These are phyloP conservation scores for Cryptococcus wingfieldii DNA, from an alignment of 1,284 basidiomycete genomes.

Conservation along the genomic window DNA sequence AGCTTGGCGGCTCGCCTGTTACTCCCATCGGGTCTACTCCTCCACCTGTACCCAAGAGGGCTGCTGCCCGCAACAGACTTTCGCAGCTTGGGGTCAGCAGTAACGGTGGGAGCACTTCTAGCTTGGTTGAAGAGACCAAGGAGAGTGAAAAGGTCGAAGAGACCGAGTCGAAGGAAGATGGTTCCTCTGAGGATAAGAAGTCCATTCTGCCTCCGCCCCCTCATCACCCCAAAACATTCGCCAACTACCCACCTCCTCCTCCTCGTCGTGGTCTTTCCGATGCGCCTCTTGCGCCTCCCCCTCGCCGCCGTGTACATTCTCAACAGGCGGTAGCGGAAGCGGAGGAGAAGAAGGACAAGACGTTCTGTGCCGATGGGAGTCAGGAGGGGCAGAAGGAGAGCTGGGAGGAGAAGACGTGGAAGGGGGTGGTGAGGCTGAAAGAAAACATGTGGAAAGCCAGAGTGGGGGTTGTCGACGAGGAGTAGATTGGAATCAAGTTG, in stretches of 20 bases:
- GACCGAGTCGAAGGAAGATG: neutral
- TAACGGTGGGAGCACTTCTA: slow-evolving; percentile 3
- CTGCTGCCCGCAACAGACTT: slow-evolving; percentile 22
- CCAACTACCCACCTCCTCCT: neutral
- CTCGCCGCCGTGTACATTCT: slow-evolving; percentile 12
- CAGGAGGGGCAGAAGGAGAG: slow-evolving; percentile 54
- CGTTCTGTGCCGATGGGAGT: slow-evolving; percentile 19
- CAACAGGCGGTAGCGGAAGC: slow-evolving; percentile 24
- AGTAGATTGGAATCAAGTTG: neutral
- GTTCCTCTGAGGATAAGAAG: neutral
- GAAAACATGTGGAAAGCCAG: slow-evolving; percentile 89
- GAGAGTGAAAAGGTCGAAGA: neutral
- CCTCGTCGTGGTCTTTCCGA: neutral
- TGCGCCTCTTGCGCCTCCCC: neutral
- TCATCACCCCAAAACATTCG: neutral
- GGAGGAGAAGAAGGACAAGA: slow-evolving; percentile 10
- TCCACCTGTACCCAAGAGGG: slow-evolving; percentile 33
- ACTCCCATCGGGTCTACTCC: slow-evolving; percentile 10
- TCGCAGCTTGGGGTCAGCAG: slow-evolving; percentile 9
- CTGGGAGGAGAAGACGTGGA: slow-evolving; percentile 90
- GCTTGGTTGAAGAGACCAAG: neutral
- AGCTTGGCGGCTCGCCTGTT: too few relatives aligned
- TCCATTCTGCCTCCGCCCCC: neutral
- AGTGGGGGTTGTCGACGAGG: slow-evolving; percentile 58
- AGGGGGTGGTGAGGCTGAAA: slow-evolving; percentile 69